These are phyloP conservation scores for Globisporangium apiculatum DNA, from an alignment of 352 stramenopile genomes.

Conservation along the genomic window DNA sequence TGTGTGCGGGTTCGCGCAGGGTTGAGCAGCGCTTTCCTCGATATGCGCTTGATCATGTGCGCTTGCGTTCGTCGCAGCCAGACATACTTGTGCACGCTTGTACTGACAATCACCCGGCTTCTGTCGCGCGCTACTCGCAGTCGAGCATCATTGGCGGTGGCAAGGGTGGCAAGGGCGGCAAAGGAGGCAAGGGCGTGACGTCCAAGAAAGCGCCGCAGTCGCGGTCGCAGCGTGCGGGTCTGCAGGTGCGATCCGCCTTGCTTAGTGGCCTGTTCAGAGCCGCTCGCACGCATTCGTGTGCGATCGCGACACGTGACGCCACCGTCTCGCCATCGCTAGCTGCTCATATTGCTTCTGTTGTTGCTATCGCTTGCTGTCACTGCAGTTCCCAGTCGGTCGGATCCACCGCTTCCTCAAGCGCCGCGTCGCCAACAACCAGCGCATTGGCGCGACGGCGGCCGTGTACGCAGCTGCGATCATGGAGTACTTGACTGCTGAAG, in stretches of 20 bases:
- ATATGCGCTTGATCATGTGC: too few species aligned
- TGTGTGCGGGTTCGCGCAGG: neutral
- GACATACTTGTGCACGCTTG: too few species aligned
- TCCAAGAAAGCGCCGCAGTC: conserved; percentile 99
- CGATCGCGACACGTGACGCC: too few species aligned
- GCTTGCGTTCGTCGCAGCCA: too few species aligned
- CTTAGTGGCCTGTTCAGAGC: neutral
- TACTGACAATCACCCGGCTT: neutral
- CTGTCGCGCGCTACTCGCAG: conserved; percentile 14
- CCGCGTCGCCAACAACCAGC: conserved; percentile 97
- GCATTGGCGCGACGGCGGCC: conserved; percentile 98
- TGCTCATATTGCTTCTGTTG: conserved; percentile 2
- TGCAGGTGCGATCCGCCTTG: conserved; percentile 76
- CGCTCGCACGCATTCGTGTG: neutral
- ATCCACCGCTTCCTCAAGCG: conserved; percentile 99
- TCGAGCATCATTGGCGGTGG: conserved; percentile 88
- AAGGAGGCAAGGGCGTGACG: conserved; percentile 98
- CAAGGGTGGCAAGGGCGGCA: conserved; percentile 97
- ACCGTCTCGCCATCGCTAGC: neutral
- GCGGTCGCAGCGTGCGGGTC: conserved; percentile 95
- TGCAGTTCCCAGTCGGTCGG: conserved; percentile 98
- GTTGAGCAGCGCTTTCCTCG: neutral
- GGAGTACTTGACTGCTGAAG: conserved; percentile 99
- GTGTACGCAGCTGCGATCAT: conserved; percentile 99
- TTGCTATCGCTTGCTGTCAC: neutral